phyloP scores from a whole-genome alignment of 1,139 yeast species.

The Scheffersomyces illinoinensis region DNA sequence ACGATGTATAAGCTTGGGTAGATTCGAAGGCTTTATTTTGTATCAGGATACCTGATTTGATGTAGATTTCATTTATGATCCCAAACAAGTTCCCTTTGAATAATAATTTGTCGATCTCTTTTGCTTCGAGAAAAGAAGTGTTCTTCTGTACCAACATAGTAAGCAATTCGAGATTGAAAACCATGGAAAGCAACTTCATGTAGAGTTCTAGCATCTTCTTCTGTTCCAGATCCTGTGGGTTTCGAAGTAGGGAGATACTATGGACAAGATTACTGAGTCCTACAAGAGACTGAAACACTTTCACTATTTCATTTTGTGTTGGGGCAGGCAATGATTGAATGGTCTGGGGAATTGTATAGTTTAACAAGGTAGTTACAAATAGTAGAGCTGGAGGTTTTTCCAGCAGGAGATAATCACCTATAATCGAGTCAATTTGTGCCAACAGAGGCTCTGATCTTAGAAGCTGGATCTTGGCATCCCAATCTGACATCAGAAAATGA shows the following conservation, averaged over 20 bases:
- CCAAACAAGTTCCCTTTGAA: constrained; percentile 35
- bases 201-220: constrained; percentile 3
- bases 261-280: constrained; percentile 34
- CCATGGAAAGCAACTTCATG: constrained; percentile 10
- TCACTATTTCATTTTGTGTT: constrained; percentile 11
- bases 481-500: constrained; percentile 7
- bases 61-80: constrained; percentile 23
- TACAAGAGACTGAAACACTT: constrained; percentile 19
- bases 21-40: constrained; percentile 14
- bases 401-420: neutral
- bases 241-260: constrained; percentile 12
- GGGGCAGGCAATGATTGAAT: constrained; percentile 16
- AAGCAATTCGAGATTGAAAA: constrained; percentile 22
- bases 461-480: neutral
- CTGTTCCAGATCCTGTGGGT: constrained; percentile 1
- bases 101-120: constrained; percentile 38
- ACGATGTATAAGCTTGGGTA: constrained; percentile 23
- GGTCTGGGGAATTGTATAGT: constrained; percentile 32
- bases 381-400: neutral
- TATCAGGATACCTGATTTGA: constrained; percentile 8
- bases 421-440: neutral
- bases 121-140: constrained; percentile 15
- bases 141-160: constrained; percentile 10
- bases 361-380: constrained; percentile 26
- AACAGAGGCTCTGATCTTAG: neutral